Conservation (phyloP, 2,329 filamentous ascomycete species). For the Cordyceps fumosorosea region DNA sequence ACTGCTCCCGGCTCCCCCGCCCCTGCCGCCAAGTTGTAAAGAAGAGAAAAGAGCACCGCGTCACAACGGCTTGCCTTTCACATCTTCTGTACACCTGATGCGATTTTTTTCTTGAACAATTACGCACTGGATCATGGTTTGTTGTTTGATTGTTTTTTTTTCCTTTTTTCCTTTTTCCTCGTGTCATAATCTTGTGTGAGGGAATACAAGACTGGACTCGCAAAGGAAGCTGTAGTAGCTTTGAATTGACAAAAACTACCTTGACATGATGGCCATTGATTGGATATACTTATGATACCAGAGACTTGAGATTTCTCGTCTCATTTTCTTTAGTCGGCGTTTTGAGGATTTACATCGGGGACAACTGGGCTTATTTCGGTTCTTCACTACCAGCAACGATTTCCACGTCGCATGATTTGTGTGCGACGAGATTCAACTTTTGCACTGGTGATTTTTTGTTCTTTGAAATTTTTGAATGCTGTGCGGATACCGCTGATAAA, state of each 20-base stretch:
- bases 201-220: conserved; percentile 2
- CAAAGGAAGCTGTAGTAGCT: conserved; percentile 12
- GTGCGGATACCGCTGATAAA: too few relatives aligned
- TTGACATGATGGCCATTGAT: conserved; percentile 12
- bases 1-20: conserved; percentile 60
- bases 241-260: conserved; percentile 14
- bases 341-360: too few relatives aligned
- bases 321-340: background rate
- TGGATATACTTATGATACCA: conserved; percentile 9
- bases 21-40: conserved; percentile 57
- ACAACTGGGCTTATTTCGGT: too few relatives aligned
- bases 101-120: background rate
- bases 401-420: too few relatives aligned
- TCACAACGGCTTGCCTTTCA: background rate
- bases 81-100: background rate
- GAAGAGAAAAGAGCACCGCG: background rate
- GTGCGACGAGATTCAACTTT: too few relatives aligned
- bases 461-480: too few relatives aligned
- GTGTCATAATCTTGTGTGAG: background rate
- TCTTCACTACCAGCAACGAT: too few relatives aligned
- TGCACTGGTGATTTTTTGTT: too few relatives aligned
- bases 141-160: background rate
- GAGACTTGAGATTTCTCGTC: conserved; percentile 5
- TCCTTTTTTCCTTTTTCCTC: background rate
- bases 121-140: conserved; percentile 1